A percentile compares a stretch with the other conserved stretches of the same genome.
phyloP scores from a whole-genome alignment of 1,284 basidiomycete species.

The Limonomyces culmigenus region DNA sequence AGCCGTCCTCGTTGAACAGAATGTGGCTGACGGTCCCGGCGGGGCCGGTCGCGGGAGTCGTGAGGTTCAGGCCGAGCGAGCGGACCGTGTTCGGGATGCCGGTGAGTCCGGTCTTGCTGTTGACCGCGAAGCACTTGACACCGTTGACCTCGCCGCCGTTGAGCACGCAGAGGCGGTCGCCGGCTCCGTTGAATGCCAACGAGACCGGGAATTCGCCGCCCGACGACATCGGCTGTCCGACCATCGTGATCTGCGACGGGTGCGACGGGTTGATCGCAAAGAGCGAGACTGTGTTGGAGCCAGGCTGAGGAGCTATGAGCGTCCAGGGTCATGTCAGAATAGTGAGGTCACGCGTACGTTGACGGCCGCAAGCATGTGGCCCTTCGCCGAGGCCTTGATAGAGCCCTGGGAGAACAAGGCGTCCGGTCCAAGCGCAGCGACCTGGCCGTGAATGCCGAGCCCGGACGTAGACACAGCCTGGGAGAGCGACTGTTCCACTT shows the following conservation, averaged over 20 bases:
- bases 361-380: constrained; percentile 19
- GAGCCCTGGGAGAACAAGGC: constrained; percentile 23
- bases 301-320: constrained; percentile 15
- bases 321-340: neutral
- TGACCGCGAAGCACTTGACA: constrained; percentile 28
- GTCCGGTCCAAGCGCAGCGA: constrained; percentile 16
- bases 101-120: constrained; percentile 20
- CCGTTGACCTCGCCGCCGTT: constrained; percentile 30
- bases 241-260: constrained; percentile 20
- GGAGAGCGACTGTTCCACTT: constrained; percentile 12
- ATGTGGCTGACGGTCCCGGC: constrained; percentile 23
- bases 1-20: constrained; percentile 25
- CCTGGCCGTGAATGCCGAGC: constrained; percentile 17
- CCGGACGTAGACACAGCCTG: constrained; percentile 18
- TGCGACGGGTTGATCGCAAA: constrained; percentile 26
- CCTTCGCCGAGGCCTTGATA: constrained; percentile 14
- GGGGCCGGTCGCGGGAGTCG: constrained; percentile 21
- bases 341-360: constrained; percentile 13
- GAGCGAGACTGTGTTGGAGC: constrained; percentile 28
- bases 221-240: constrained; percentile 23
- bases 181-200: constrained; percentile 23
- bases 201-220: constrained; percentile 33
- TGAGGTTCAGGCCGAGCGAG: constrained; percentile 25
- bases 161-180: constrained; percentile 14
- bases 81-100: constrained; percentile 23